A percentile compares a stretch with the other conserved stretches of the same genome.
These are phyloP conservation scores for Dovyalis caffra DNA, from an alignment of 345 rosid species.

Conservation along the genomic window DNA sequence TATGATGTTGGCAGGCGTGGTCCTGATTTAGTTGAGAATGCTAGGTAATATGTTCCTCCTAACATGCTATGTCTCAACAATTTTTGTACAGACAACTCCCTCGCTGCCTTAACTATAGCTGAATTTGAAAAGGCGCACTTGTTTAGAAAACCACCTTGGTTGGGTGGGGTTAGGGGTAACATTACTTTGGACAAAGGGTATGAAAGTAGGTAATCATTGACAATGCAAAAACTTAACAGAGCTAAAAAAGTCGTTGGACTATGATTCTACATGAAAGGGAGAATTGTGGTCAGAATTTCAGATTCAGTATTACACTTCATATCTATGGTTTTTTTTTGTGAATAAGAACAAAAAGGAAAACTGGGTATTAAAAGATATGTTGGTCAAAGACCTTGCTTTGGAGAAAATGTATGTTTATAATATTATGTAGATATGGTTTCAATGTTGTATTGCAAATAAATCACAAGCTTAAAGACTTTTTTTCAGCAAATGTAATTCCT, in stretches of 20 bases:
- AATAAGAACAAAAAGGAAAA: neutral
- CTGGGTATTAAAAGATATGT: neutral
- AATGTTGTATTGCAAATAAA: neutral
- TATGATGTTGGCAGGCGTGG: conserved; percentile 48
- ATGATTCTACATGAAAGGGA: neutral
- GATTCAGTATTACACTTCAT: neutral
- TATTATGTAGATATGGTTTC: neutral
- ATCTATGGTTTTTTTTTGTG: neutral
- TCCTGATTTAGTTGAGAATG: conserved; percentile 34
- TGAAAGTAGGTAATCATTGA: neutral
- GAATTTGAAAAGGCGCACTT: neutral
- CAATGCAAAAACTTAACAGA: neutral
- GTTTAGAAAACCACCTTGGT: neutral
- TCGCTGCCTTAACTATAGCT: neutral
- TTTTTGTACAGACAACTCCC: neutral
- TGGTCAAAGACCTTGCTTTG: neutral
- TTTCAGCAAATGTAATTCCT: neutral
- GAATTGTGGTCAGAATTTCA: neutral
- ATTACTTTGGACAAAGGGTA: neutral
- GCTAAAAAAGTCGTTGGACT: neutral
- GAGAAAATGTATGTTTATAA: neutral
- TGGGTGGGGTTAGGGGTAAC: neutral
- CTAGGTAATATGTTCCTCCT: conserved; percentile 39
- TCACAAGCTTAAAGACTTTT: neutral
- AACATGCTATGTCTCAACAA: neutral